A percentile compares a stretch with the other conserved stretches of the same genome.
phyloP scores from a whole-genome alignment of 140 eudicot species.

The Flaveria floridana region DNA sequence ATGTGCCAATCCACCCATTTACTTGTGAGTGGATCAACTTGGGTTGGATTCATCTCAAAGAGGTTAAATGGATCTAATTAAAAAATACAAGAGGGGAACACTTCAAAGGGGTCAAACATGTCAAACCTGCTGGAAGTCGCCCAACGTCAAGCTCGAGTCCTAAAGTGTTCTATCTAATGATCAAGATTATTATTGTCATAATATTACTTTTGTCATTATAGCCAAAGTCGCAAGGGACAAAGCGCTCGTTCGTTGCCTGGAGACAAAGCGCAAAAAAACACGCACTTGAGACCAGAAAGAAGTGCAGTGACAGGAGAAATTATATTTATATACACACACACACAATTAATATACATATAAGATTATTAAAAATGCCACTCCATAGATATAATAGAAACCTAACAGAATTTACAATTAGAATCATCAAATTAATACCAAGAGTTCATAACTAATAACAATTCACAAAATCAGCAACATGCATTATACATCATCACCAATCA shows the following conservation, averaged over 20 bases:
- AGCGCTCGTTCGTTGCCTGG: not conserved
- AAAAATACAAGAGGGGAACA: not conserved
- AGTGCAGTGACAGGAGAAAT: not conserved
- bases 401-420: not conserved
- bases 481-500: not conserved
- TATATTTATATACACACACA: not conserved
- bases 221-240: not conserved
- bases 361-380: not conserved
- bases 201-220: not conserved
- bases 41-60: not conserved
- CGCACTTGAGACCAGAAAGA: not conserved
- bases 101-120: not conserved
- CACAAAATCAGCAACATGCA: not conserved
- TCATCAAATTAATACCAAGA: not conserved
- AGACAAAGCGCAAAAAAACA: no score
- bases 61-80: not conserved
- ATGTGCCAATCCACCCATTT: conserved; percentile 11
- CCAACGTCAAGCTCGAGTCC: not conserved
- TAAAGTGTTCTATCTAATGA: not conserved
- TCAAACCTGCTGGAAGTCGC: not conserved
- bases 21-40: not conserved
- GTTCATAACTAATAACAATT: not conserved
- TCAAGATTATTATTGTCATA: not conserved
- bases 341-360: not conserved
- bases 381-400: not conserved